phyloP scores from a whole-genome alignment of 2,329 filamentous ascomycete species.

The Calonectria hawksworthii region DNA sequence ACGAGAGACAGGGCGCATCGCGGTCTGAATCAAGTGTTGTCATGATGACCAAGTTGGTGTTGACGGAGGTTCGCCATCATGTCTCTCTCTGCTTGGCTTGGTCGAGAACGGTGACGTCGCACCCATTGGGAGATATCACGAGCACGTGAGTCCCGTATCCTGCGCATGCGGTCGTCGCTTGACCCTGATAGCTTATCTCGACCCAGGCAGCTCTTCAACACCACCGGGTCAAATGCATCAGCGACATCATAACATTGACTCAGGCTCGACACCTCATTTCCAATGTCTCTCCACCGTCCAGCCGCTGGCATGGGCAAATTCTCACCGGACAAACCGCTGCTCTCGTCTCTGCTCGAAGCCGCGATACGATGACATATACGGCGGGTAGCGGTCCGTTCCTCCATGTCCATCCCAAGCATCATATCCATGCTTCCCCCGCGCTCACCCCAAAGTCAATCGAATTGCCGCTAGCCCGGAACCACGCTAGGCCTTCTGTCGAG shows the following conservation, averaged over 20 bases:
- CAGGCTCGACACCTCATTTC: neutral
- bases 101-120: neutral
- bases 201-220: neutral
- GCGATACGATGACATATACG: neutral
- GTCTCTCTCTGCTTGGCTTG: neutral
- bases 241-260: neutral
- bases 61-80: neutral
- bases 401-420: neutral
- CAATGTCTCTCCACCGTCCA: neutral
- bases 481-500: neutral
- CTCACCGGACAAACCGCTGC: neutral
- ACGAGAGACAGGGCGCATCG: neutral
- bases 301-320: neutral
- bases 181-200: neutral
- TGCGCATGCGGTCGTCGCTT: conserved; percentile 6
- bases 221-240: neutral
- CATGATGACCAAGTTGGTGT: neutral
- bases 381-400: conserved; percentile 27
- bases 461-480: conserved; percentile 14
- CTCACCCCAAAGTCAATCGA: conserved; percentile 8
- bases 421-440: neutral
- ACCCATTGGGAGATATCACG: neutral
- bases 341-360: neutral
- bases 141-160: conserved; percentile 1
- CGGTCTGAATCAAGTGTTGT: neutral